Base-by-base conservation (phyloP, 345 rosid species). In the Gossypioides kirkii region DNA sequence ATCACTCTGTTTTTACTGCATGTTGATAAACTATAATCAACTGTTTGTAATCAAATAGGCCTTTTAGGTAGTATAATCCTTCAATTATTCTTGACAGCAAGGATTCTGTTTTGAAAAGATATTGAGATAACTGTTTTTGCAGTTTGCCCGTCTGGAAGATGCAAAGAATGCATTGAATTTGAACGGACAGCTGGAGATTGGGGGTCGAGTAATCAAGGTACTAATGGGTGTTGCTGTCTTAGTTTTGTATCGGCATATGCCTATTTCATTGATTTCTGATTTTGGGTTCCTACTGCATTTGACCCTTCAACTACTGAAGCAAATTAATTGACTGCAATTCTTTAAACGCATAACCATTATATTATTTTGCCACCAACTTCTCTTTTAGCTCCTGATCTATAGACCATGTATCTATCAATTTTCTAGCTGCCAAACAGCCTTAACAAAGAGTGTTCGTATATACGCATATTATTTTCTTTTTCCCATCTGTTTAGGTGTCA, bases 131-230 rank as follows among this genome's bases (percentile, higher is more conserved):
- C 25, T 32, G 41, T 36, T 63, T 55, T 74, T 80, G 69, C 73
- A 95, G 99, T 95, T 92, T 75, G 89, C 91, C 20, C 97, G 94
- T 46, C 91, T 95, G 77, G 99, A 92, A 80, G 98, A 95, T 89
- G 94, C 98, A 61, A 89, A 85, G 77, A 91, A 89, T 84, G 98
- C 97, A 2, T 77, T 91, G 72, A 92, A 86, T 81, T 82, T 95
- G 80, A 91, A 95, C 83, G 99, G 97, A 70, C 90, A 86, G 61
- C 77, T 95, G 80, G 98, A 92, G 84, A 87, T 95, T 82, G 98
- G 92, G 3, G 90, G 96, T 50, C 92, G 97, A 46, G 82, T 87
- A 23, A 91, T 95, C 80, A 92, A 95, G 98, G 99, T 91, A 79
- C 26, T 69, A 20, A 13, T 5, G 11, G 22, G 17, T 52, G 25